Conservation (phyloP, 768 basidiomycete genomes). For the Serendipita sp. region DNA sequence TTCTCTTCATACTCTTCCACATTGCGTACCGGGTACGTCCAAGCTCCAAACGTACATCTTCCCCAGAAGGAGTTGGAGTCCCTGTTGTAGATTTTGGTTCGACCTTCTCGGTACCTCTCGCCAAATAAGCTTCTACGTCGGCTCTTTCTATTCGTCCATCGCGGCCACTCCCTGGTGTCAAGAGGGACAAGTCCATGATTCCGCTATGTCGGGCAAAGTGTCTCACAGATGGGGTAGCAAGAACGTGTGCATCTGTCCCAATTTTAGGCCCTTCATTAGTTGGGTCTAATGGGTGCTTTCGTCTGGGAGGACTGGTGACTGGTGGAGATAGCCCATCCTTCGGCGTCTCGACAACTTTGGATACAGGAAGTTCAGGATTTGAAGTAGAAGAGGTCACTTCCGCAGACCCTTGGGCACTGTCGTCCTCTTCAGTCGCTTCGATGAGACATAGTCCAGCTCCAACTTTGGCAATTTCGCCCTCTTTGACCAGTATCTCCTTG, state of each 20-base stretch:
- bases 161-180: slow-evolving; percentile 56
- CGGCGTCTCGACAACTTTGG: slow-evolving; percentile 1
- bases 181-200: slow-evolving; percentile 35
- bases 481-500: slow-evolving; percentile 53
- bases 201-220: slow-evolving; percentile 53
- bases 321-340: slow-evolving; percentile 8
- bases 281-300: slow-evolving; percentile 10
- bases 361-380: slow-evolving; percentile 4
- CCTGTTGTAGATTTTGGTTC: slow-evolving; percentile 5
- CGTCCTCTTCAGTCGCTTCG: slow-evolving; percentile 51
- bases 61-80: slow-evolving; percentile 13
- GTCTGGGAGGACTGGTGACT: slow-evolving; percentile 5
- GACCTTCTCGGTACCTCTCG: slow-evolving; percentile 12
- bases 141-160: slow-evolving; percentile 56
- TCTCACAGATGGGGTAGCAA: slow-evolving; percentile 64
- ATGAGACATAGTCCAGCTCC: slow-evolving; percentile 64
- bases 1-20: slow-evolving; percentile 88
- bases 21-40: slow-evolving; percentile 65
- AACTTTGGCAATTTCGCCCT: slow-evolving; percentile 74
- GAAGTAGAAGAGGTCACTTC: slow-evolving; percentile 11
- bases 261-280: slow-evolving; percentile 6
- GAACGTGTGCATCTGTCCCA: slow-evolving; percentile 21
- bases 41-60: slow-evolving; percentile 50
- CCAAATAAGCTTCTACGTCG: slow-evolving; percentile 53
- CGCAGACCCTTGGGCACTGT: slow-evolving; percentile 10